Conservation (phyloP, 805 yeast genomes). For the Ascoidea rubescens region DNA sequence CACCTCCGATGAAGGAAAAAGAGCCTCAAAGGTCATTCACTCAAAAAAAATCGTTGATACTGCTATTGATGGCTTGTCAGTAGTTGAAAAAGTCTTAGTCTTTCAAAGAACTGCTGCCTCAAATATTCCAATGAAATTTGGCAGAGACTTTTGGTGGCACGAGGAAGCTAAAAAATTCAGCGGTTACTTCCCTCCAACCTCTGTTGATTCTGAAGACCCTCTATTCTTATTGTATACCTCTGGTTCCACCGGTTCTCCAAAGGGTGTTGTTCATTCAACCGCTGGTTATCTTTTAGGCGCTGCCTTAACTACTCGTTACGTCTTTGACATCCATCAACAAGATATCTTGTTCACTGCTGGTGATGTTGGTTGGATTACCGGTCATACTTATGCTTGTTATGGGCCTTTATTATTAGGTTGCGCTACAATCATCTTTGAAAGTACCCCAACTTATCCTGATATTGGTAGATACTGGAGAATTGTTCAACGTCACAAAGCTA, state of each 20-base stretch:
- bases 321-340: slow-evolving; percentile 81
- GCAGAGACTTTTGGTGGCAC: slow-evolving; percentile 94
- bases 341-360: slow-evolving; percentile 94
- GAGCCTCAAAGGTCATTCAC: slow-evolving; percentile 89
- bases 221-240: slow-evolving; percentile 91
- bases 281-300: slow-evolving; percentile 95
- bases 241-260: slow-evolving; percentile 97
- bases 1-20: slow-evolving; percentile 89
- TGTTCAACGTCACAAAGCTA: slow-evolving; percentile 79
- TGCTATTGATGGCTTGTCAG: slow-evolving; percentile 62
- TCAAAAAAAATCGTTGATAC: slow-evolving; percentile 94
- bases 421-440: slow-evolving; percentile 87
- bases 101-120: slow-evolving; percentile 75
- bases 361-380: slow-evolving; percentile 98
- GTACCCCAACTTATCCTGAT: slow-evolving; percentile 95
- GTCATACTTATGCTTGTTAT: slow-evolving; percentile 90
- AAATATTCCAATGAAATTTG: slow-evolving; percentile 56
- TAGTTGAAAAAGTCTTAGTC: slow-evolving; percentile 73
- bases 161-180: slow-evolving; percentile 74
- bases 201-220: slow-evolving; percentile 89
- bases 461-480: slow-evolving; percentile 96
- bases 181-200: slow-evolving; percentile 73
- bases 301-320: slow-evolving; percentile 78
- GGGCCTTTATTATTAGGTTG: slow-evolving; percentile 88
- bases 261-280: slow-evolving; percentile 92